These are phyloP conservation scores for Rutstroemia sp. DNA, from an alignment of 2,329 filamentous ascomycete species.

Conservation along the genomic window DNA sequence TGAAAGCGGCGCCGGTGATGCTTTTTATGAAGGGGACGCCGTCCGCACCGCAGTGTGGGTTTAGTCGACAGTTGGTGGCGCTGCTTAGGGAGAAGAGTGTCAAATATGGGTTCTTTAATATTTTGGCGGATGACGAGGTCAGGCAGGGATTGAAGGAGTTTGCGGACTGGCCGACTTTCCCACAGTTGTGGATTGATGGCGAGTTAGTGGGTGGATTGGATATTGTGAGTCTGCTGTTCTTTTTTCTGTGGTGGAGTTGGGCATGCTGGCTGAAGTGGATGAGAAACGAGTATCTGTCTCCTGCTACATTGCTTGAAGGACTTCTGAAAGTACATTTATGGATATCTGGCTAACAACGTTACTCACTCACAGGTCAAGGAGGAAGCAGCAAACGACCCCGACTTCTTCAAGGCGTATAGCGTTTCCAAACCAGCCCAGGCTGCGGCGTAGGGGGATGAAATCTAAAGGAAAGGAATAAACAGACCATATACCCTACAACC, in stretches of 20 bases:
- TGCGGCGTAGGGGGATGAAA: neutral
- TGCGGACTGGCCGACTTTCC: constrained; percentile 98
- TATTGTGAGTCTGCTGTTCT: constrained; percentile 77
- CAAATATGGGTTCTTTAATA: constrained; percentile 99
- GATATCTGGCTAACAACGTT: constrained; percentile 4
- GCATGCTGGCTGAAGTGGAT: too few relatives aligned
- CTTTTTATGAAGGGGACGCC: constrained; percentile 98
- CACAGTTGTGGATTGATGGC: constrained; percentile 86
- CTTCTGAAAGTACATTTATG: neutral
- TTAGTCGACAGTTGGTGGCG: constrained; percentile 80
- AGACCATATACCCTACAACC: constrained; percentile 4
- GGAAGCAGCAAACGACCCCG: constrained; percentile 74
- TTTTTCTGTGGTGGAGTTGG: neutral
- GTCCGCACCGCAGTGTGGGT: constrained; percentile 80
- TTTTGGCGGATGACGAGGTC: constrained; percentile 94
- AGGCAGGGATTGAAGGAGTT: constrained; percentile 93
- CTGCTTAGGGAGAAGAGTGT: constrained; percentile 84
- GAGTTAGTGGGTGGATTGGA: constrained; percentile 90
- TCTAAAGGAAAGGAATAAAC: neutral
- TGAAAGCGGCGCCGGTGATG: constrained; percentile 96
- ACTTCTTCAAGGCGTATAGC: constrained; percentile 73
- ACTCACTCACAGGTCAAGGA: constrained; percentile 67
- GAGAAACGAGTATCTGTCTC: too few relatives aligned
- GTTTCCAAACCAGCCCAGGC: constrained; percentile 7
- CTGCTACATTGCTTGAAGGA: neutral